Evolutionary conservation across 768 basidiomycete genomes (phyloP), one percentile per base, ranked within the genome.

Genomic region (Xerocomellus intermedius): DNA sequence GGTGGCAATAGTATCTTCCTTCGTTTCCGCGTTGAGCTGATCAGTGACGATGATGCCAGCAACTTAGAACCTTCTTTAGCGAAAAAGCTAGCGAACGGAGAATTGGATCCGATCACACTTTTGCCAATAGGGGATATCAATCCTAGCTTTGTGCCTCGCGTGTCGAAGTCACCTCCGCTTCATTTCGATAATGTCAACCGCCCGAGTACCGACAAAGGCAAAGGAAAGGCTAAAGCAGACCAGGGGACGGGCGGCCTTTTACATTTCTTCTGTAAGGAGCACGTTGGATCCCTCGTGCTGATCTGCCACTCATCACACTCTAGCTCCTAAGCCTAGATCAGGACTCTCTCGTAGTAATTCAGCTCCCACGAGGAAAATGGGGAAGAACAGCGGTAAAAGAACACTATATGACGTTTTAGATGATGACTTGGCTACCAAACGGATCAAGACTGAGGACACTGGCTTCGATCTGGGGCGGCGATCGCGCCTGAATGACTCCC

Each of bases 91-190:
- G 90, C 89, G 0, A 59, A 72, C 19, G 93, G 93, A 6, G 78
- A 88, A 45, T 72, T 82, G 35, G 84, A 91, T 69, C 94, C 94
- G 7, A 75, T 84, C 26, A 84, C 84, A 28, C 77, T 80, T 38
- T 62, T 80, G 43, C 81, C 85, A 2, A 91, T 96, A 78, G 70
- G 77, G 28, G 94, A 97, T 66, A 91, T 92, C 71, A 85, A 90
- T 64, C 85, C 88, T 14, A 63, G 66, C 9, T 90, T 80, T 67
- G 64, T 73, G 42, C 88, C 90, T 50, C 71, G 79, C 71, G 67
- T 72, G 4, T 69, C 79, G 56, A 85, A 80, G 65, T 64, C 75
- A 51, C 68, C 71, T 50, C 72, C 75, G 26, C 64, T 73, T 51
- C 64, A 63, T 41, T 64, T 65, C 45, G 60, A 66, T 54, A 48